These are phyloP conservation scores for Quercus engelmannii DNA, from an alignment of 306 rosid species.

Conservation along the genomic window DNA sequence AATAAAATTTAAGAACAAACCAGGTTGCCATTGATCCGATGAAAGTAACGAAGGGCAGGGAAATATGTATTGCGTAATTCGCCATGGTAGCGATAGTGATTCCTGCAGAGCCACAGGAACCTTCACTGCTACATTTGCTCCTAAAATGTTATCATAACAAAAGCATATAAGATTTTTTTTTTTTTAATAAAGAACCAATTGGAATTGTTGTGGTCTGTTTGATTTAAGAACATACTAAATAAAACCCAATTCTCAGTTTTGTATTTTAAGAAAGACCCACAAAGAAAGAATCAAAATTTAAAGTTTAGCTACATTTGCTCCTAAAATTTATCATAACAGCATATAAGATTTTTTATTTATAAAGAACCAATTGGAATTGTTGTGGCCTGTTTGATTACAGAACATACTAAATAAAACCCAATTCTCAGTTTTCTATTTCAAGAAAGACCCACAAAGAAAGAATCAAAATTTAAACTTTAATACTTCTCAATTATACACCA, in stretches of 20 bases:
- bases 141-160: constrained; percentile 28
- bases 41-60: not conserved
- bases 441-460: not conserved
- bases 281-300: not conserved
- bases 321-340: too few relatives aligned
- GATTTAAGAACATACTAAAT: not conserved
- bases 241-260: not conserved
- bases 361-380: not conserved
- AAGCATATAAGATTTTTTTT: too few relatives aligned
- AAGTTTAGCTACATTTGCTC: too few relatives aligned
- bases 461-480: not conserved
- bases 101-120: constrained; percentile 33
- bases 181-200: too few relatives aligned
- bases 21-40: constrained; percentile 23
- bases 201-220: not conserved
- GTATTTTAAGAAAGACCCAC: not conserved
- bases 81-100: constrained; percentile 24
- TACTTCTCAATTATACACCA: not conserved
- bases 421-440: not conserved
- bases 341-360: too few relatives aligned
- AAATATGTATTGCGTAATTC: constrained; percentile 9
- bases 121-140: constrained; percentile 23
- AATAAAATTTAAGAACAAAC: constrained; percentile 25
- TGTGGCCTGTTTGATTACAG: not conserved
- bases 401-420: not conserved